phyloP scores from a whole-genome alignment of 352 stramenopile species.

The Blastocystis sp. region DNA sequence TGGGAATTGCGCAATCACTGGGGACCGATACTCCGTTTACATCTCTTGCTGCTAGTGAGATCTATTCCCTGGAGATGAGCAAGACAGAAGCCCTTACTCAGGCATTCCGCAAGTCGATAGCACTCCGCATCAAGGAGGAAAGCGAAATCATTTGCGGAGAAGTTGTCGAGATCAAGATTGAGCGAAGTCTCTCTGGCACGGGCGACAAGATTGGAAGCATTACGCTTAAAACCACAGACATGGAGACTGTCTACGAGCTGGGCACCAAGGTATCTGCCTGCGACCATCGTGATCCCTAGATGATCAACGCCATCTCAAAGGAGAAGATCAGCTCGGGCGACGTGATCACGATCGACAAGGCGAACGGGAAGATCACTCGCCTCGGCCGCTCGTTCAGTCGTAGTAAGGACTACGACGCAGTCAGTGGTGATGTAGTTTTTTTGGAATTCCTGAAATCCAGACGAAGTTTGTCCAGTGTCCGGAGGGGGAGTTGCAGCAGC shows the following conservation, averaged over 20 bases:
- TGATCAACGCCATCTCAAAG: constrained; percentile 98
- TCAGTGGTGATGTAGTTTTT: constrained; percentile 76
- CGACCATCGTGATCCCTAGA: constrained; percentile 66
- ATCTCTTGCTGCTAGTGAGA: constrained; percentile 92
- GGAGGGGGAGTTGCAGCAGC: constrained; percentile 96
- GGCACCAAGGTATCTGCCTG: constrained; percentile 75
- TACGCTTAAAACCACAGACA: constrained; percentile 96
- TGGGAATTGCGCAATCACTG: constrained; percentile 92
- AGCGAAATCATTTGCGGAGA: constrained; percentile 99
- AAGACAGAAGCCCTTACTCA: constrained; percentile 98
- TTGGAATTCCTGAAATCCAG: constrained; percentile 66
- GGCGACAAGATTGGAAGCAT: constrained; percentile 81
- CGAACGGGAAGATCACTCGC: constrained; percentile 93
- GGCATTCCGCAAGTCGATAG: constrained; percentile 89
- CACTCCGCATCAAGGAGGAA: constrained; percentile 96
- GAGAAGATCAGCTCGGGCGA: constrained; percentile 95
- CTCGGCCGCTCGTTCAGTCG: constrained; percentile 92
- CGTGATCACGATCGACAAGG: constrained; percentile 99
- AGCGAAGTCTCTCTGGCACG: constrained; percentile 70
- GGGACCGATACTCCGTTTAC: constrained; percentile 96
- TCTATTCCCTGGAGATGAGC: constrained; percentile 98
- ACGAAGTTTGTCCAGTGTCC: constrained; percentile 84
- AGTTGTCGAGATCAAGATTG: constrained; percentile 97
- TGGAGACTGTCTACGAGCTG: constrained; percentile 99
- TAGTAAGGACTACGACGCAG: constrained; percentile 95